Conservation (phyloP, 495 filamentous ascomycete species). For the Hypomontagnella submonticulosa region DNA sequence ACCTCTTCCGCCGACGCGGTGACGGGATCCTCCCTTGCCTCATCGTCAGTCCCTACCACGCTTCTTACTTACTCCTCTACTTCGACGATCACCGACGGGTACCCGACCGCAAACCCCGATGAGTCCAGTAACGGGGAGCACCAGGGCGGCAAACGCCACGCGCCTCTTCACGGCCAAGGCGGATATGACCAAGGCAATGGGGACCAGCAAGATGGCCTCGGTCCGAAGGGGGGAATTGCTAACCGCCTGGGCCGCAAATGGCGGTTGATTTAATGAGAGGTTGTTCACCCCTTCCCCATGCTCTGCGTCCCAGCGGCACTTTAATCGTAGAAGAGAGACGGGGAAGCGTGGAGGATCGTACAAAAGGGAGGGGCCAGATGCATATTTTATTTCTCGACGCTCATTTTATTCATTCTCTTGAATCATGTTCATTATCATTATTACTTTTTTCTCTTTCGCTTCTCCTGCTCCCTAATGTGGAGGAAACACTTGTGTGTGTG, state of each 20-base stretch:
- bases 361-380: slow-evolving; percentile 27
- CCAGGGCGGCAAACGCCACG: not conserved
- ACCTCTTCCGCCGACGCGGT: slow-evolving; percentile 24
- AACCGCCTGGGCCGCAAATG: slow-evolving; percentile 31
- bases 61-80: slow-evolving; percentile 19
- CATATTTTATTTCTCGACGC: slow-evolving; percentile 37
- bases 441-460: slow-evolving; percentile 8
- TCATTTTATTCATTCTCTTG: slow-evolving; percentile 27
- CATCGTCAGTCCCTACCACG: slow-evolving; percentile 24
- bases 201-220: slow-evolving; percentile 3
- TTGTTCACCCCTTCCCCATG: not conserved
- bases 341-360: slow-evolving; percentile 12
- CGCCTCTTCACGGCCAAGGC: too few species aligned
- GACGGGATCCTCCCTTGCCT: slow-evolving; percentile 4
- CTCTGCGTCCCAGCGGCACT: not conserved
- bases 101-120: slow-evolving; percentile 14
- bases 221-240: too few species aligned
- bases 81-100: slow-evolving; percentile 13
- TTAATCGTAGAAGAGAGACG: not conserved
- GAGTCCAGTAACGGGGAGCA: not conserved
- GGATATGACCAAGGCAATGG: too few species aligned
- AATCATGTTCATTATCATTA: too few species aligned
- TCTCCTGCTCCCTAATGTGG: slow-evolving; percentile 1
- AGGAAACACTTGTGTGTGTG: slow-evolving; percentile 3
- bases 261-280: slow-evolving; percentile 18